phyloP scores from a whole-genome alignment of 768 basidiomycete species.

The Xanthoconium purpureum region DNA sequence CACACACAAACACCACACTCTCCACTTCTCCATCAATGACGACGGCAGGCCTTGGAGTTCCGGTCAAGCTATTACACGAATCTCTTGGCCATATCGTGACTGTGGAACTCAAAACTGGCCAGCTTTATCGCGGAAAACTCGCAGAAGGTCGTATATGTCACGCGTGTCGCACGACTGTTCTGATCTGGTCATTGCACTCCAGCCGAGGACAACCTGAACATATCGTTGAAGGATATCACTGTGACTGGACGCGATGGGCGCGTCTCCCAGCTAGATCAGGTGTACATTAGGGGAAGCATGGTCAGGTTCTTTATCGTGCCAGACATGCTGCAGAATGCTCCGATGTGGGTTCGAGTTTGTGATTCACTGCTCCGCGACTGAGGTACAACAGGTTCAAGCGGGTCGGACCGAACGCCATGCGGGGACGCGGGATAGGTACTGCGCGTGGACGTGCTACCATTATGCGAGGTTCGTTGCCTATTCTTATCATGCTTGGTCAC shows the following conservation, averaged over 20 bases:
- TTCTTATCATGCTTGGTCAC: slow-evolving; percentile 4
- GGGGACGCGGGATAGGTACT: slow-evolving; percentile 97
- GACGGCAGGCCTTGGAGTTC: slow-evolving; percentile 77
- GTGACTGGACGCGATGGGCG: slow-evolving; percentile 98
- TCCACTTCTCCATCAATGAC: slow-evolving; percentile 31
- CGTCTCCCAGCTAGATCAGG: slow-evolving; percentile 97
- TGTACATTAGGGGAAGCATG: slow-evolving; percentile 98
- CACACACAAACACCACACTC: slow-evolving; percentile 15
- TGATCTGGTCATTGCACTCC: slow-evolving; percentile 21
- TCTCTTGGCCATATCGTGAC: slow-evolving; percentile 95
- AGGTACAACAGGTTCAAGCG: slow-evolving; percentile 85
- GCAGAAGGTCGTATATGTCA: slow-evolving; percentile 66
- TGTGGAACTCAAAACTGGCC: slow-evolving; percentile 97
- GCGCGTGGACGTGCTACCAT: slow-evolving; percentile 98
- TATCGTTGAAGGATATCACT: slow-evolving; percentile 93
- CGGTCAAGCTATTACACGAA: slow-evolving; percentile 95
- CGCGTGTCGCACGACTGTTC: slow-evolving; percentile 9
- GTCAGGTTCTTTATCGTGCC: slow-evolving; percentile 98
- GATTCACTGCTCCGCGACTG: slow-evolving; percentile 5
- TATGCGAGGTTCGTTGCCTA: slow-evolving; percentile 76
- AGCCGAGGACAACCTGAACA: slow-evolving; percentile 99
- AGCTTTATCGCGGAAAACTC: slow-evolving; percentile 94
- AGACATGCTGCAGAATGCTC: slow-evolving; percentile 98
- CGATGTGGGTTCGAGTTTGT: slow-evolving; percentile 68
- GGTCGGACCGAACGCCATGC: slow-evolving; percentile 97